Evolutionary conservation across 2,329 filamentous ascomycete species (phyloP).

Genomic region (Trichoderma sp.): DNA sequence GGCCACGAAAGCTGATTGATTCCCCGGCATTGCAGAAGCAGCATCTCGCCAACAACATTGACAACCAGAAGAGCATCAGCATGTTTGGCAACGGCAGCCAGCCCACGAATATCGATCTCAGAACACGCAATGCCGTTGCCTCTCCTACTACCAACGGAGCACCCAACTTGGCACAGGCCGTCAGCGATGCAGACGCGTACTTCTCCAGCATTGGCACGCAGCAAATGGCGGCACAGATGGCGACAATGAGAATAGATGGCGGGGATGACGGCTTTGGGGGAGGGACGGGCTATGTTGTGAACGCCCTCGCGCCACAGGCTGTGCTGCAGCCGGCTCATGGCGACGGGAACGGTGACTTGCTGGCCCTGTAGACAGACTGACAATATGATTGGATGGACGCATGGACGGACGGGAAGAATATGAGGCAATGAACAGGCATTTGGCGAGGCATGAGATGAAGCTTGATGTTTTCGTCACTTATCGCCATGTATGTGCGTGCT

Average conservation of each 20-base stretch:
- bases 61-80: slow-evolving; percentile 62
- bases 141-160: slow-evolving; percentile 31
- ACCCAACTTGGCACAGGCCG: slow-evolving; percentile 66
- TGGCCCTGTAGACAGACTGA: slow-evolving; percentile 56
- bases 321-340: slow-evolving; percentile 70
- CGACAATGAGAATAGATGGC: slow-evolving; percentile 66
- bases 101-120: slow-evolving; percentile 52
- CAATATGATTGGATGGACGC: neutral
- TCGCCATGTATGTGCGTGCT: neutral
- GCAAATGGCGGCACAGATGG: slow-evolving; percentile 76
- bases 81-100: slow-evolving; percentile 57
- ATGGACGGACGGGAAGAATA: neutral
- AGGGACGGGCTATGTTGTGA: slow-evolving; percentile 69
- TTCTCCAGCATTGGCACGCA: slow-evolving; percentile 76
- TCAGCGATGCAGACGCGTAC: slow-evolving; percentile 85
- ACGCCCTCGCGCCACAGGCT: slow-evolving; percentile 76
- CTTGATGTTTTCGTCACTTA: neutral
- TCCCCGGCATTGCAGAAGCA: slow-evolving; percentile 84
- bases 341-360: slow-evolving; percentile 68
- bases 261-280: slow-evolving; percentile 65
- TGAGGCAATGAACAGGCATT: neutral
- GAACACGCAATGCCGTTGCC: slow-evolving; percentile 37
- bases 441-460: neutral
- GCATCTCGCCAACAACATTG: slow-evolving; percentile 54
- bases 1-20: slow-evolving; percentile 75